A percentile compares a stretch with the other conserved stretches of the same genome.
These are phyloP conservation scores for Boechera retrofracta DNA, from an alignment of 345 rosid species.

Conservation along the genomic window DNA sequence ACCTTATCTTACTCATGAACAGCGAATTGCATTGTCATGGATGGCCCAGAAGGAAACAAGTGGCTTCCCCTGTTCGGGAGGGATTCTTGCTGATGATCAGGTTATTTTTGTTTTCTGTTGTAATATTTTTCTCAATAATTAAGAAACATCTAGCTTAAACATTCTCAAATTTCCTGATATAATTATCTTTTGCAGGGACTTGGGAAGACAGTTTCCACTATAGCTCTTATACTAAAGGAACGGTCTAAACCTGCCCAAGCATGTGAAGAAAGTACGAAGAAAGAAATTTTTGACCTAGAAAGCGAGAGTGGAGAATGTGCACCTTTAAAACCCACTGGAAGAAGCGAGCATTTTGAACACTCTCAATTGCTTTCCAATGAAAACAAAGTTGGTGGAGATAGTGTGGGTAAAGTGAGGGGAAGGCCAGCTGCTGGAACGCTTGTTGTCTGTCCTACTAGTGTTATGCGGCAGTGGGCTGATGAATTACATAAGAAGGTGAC, in stretches of 20 bases:
- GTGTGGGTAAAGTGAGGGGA: conserved; percentile 55
- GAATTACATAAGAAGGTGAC: conserved; percentile 84
- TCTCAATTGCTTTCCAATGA: conserved; percentile 40
- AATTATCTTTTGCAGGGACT: conserved; percentile 67
- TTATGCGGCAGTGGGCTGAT: conserved; percentile 92
- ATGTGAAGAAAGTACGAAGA: conserved; percentile 46
- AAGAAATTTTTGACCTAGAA: conserved; percentile 74
- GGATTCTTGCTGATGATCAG: conserved; percentile 99
- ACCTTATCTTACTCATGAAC: conserved; percentile 39
- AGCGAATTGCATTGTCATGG: conserved; percentile 98
- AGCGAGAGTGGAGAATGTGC: conserved; percentile 69
- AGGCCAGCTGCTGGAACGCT: conserved; percentile 97
- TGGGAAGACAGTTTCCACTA: conserved; percentile 94
- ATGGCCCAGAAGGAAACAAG: conserved; percentile 87
- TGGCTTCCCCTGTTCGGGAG: conserved; percentile 74
- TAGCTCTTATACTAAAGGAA: conserved; percentile 92
- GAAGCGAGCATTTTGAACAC: conserved; percentile 42
- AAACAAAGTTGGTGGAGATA: conserved; percentile 28
- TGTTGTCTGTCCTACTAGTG: conserved; percentile 97
- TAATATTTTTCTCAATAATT: conserved; percentile 17
- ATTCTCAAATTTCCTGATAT: conserved; percentile 34
- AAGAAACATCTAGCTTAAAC: background rate
- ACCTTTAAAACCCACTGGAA: conserved; percentile 37
- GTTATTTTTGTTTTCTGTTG: conserved; percentile 44
- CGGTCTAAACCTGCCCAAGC: conserved; percentile 57